Conservation (phyloP, 495 filamentous ascomycete genomes). For the Penicillium crystallinum region DNA sequence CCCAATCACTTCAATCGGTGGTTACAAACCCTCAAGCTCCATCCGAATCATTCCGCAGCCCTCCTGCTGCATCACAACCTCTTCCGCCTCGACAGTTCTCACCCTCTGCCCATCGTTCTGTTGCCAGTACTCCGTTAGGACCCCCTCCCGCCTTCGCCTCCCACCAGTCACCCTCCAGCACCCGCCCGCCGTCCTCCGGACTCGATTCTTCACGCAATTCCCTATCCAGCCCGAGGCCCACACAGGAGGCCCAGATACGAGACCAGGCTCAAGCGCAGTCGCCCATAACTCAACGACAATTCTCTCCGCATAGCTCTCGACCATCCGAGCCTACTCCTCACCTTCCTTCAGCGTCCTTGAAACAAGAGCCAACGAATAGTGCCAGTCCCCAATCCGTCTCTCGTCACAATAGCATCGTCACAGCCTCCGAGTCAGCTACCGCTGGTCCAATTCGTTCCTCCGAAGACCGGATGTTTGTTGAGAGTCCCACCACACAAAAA, state of each 20-base stretch:
- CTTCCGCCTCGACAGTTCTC: conserved; percentile 38
- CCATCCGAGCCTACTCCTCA: conserved; percentile 26
- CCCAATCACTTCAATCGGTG: conserved; percentile 46
- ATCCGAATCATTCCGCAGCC: conserved; percentile 35
- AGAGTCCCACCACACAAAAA: conserved; percentile 22
- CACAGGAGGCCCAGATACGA: conserved; percentile 25
- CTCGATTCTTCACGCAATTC: conserved; percentile 31
- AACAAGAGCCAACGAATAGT: conserved; percentile 38
- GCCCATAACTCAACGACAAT: conserved; percentile 24
- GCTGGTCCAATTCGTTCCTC: conserved; percentile 12
- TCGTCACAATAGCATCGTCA: conserved; percentile 27
- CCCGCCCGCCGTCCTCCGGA: conserved; percentile 31
- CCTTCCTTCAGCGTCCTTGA: conserved; percentile 17
- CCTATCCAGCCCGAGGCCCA: conserved; percentile 33
- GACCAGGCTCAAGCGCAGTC: conserved; percentile 23
- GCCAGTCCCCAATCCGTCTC: conserved; percentile 42
- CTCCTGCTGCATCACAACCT: conserved; percentile 34
- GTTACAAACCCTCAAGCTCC: conserved; percentile 34
- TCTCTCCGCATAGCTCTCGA: conserved; percentile 26
- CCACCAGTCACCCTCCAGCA: conserved; percentile 33
- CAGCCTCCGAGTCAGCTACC: conserved; percentile 10
- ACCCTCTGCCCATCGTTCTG: conserved; percentile 36
- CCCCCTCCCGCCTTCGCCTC: conserved; percentile 35
- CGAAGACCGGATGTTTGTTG: conserved; percentile 28
- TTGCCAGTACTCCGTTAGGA: conserved; percentile 46